phyloP scores from a whole-genome alignment of 805 yeast genomes.

The Starmerella apis region DNA sequence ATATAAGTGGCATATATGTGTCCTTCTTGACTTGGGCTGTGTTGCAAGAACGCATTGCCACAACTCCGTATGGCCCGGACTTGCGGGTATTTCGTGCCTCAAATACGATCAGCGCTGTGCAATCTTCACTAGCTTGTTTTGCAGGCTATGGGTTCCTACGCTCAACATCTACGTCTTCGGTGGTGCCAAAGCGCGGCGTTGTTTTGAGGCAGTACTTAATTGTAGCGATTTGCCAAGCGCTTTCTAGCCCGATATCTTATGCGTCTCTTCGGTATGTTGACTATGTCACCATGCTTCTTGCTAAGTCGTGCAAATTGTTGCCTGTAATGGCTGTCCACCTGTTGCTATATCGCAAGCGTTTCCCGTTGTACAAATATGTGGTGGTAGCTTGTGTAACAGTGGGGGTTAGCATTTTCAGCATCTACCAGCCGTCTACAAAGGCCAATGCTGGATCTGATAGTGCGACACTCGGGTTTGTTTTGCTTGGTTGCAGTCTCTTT shows the following conservation, averaged over 20 bases:
- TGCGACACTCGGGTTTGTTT: constrained; percentile 45
- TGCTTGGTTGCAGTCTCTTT: constrained; percentile 52
- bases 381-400: constrained; percentile 70
- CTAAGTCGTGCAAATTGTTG: constrained; percentile 85
- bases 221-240: constrained; percentile 48
- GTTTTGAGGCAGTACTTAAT: constrained; percentile 25
- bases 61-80: constrained; percentile 57
- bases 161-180: constrained; percentile 27
- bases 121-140: constrained; percentile 59
- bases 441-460: constrained; percentile 30
- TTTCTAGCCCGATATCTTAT: constrained; percentile 76
- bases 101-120: constrained; percentile 62
- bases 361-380: constrained; percentile 63
- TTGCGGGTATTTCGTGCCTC: constrained; percentile 59
- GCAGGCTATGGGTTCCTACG: constrained; percentile 55
- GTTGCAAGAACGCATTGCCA: constrained; percentile 77
- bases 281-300: constrained; percentile 70
- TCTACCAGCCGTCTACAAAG: constrained; percentile 29
- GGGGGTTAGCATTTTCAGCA: constrained; percentile 76
- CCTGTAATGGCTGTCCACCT: constrained; percentile 89
- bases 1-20: constrained; percentile 60
- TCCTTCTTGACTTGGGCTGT: constrained; percentile 88
- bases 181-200: constrained; percentile 19
- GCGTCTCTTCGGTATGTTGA: constrained; percentile 72
- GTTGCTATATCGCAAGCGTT: constrained; percentile 54